These are phyloP conservation scores for Metschnikowia shivogae DNA, from an alignment of 805 yeast genomes.

Conservation along the genomic window DNA sequence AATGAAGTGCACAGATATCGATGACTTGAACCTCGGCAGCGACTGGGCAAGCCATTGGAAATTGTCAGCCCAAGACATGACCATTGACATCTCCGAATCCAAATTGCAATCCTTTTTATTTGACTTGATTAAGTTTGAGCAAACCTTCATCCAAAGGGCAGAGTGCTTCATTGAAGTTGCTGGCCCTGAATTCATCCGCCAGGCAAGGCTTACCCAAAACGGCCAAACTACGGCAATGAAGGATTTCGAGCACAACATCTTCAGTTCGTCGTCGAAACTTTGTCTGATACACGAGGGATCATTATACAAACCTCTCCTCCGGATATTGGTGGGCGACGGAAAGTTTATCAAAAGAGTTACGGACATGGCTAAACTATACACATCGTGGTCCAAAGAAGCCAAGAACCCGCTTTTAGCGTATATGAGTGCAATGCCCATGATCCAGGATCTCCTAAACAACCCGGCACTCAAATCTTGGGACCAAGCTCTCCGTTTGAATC, in stretches of 20 bases:
- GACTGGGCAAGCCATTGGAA: slow-evolving; percentile 71
- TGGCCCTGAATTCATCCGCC: slow-evolving; percentile 38
- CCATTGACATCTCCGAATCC: slow-evolving; percentile 48
- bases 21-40: slow-evolving; percentile 30
- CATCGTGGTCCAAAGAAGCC: slow-evolving; percentile 61
- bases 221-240: slow-evolving; percentile 23
- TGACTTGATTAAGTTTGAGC: slow-evolving; percentile 70
- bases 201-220: slow-evolving; percentile 22
- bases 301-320: slow-evolving; percentile 55
- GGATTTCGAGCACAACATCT: slow-evolving; percentile 57
- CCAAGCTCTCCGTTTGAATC: slow-evolving; percentile 47
- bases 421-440: slow-evolving; percentile 57
- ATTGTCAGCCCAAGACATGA: slow-evolving; percentile 49
- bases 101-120: slow-evolving; percentile 71
- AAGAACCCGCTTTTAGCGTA: slow-evolving; percentile 51
- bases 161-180: slow-evolving; percentile 53
- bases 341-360: slow-evolving; percentile 52
- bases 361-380: slow-evolving; percentile 55
- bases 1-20: slow-evolving; percentile 19
- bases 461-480: slow-evolving; percentile 58
- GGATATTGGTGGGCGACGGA: slow-evolving; percentile 57
- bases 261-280: slow-evolving; percentile 52
- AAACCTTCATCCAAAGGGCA: slow-evolving; percentile 63
- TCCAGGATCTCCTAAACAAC: slow-evolving; percentile 50
- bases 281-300: slow-evolving; percentile 50